phyloP scores from a whole-genome alignment of 441 rosid genomes.

The Gossypium aridum region DNA sequence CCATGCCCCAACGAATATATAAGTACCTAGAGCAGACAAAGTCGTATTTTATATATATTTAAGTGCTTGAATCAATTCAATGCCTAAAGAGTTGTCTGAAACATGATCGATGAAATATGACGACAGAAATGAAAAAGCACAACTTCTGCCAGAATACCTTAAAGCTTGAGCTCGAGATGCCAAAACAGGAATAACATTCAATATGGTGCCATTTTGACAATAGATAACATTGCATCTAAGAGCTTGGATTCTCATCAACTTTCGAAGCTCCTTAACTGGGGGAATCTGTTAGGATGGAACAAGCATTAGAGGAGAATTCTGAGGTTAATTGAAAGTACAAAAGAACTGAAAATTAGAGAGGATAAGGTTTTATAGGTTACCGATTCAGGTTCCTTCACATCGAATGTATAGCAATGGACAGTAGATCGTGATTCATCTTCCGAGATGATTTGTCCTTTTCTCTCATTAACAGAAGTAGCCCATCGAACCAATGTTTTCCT shows the following conservation, averaged over 20 bases:
- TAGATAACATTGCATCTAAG: constrained; percentile 67
- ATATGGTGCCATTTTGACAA: constrained; percentile 55
- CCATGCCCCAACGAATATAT: constrained; percentile 65
- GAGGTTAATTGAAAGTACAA: not conserved
- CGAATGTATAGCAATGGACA: constrained; percentile 54
- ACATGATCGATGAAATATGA: not conserved
- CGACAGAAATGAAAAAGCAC: not conserved
- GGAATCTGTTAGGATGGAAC: constrained; percentile 41
- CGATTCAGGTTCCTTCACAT: constrained; percentile 48
- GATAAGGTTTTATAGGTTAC: constrained; percentile 26
- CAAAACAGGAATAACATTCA: constrained; percentile 67
- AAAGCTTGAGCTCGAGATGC: constrained; percentile 87
- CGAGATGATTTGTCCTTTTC: constrained; percentile 36
- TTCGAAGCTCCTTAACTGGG: constrained; percentile 60
- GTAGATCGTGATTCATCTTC: constrained; percentile 52
- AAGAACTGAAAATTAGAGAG: not conserved
- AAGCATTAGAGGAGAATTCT: not conserved
- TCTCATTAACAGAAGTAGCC: constrained; percentile 49
- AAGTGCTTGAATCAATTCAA: not conserved
- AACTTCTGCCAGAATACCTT: constrained; percentile 30
- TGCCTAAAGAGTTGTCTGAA: not conserved
- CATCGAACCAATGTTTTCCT: constrained; percentile 73
- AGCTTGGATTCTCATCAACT: constrained; percentile 71
- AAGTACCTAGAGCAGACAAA: constrained; percentile 45
- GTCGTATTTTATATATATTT: not conserved